phyloP scores from a whole-genome alignment of 805 yeast species.

The Ogataea paraovalis region DNA sequence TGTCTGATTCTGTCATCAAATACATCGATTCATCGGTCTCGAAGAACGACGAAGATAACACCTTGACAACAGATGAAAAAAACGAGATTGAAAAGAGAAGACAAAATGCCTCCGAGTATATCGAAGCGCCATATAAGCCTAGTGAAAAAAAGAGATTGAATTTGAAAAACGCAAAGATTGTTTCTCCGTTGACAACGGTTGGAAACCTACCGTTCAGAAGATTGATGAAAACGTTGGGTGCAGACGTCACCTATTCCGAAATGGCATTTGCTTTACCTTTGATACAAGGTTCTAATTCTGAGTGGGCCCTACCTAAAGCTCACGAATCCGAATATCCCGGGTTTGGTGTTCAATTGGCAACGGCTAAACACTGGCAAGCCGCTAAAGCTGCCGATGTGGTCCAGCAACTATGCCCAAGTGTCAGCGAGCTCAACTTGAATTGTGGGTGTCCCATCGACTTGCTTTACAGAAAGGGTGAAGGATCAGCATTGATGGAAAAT shows the following conservation, averaged over 20 bases:
- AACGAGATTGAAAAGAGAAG: slow-evolving; percentile 23
- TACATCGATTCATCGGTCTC: slow-evolving; percentile 61
- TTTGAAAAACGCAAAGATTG: slow-evolving; percentile 70
- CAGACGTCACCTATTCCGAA: slow-evolving; percentile 90
- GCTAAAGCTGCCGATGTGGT: slow-evolving; percentile 86
- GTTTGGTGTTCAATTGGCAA: slow-evolving; percentile 91
- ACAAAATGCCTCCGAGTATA: slow-evolving; percentile 45
- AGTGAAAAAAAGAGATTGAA: slow-evolving; percentile 78
- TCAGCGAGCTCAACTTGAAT: slow-evolving; percentile 85
- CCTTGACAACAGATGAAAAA: slow-evolving; percentile 31
- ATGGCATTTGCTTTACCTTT: slow-evolving; percentile 90
- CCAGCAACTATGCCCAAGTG: slow-evolving; percentile 49
- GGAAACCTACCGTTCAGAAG: slow-evolving; percentile 96
- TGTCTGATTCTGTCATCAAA: slow-evolving; percentile 53
- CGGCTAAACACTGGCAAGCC: slow-evolving; percentile 90
- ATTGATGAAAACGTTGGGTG: slow-evolving; percentile 84
- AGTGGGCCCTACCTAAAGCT: slow-evolving; percentile 96
- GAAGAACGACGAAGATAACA: slow-evolving; percentile 32
- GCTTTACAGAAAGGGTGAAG: slow-evolving; percentile 92
- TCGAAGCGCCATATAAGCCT: slow-evolving; percentile 73
- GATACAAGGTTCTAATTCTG: slow-evolving; percentile 85
- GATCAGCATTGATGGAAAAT: slow-evolving; percentile 87
- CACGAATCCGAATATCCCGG: slow-evolving; percentile 80
- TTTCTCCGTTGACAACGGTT: slow-evolving; percentile 95
- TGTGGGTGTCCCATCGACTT: slow-evolving; percentile 98